A percentile compares a stretch with the other conserved stretches of the same genome.
Evolutionary conservation across 2,329 filamentous ascomycete genomes (phyloP).

Genomic region (Alternaria hordeiaustralica): DNA sequence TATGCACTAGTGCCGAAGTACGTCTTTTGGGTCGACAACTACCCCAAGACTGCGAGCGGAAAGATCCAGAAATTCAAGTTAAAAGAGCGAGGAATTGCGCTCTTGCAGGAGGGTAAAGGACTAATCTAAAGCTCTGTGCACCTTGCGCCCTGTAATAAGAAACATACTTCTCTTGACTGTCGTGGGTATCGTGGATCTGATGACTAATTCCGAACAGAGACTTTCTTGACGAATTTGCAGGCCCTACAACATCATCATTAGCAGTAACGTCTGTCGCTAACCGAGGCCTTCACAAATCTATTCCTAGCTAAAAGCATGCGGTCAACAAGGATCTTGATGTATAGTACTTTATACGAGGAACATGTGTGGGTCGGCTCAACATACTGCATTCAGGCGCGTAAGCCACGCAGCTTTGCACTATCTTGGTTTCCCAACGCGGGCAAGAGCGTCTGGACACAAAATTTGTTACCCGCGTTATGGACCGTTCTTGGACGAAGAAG

Average conservation of each 20-base stretch:
- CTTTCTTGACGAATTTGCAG: neutral
- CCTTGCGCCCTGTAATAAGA: neutral
- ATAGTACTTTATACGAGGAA: neutral
- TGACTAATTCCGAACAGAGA: neutral
- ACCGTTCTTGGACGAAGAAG: neutral
- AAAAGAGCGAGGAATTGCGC: slow-evolving; percentile 64
- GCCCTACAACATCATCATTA: neutral
- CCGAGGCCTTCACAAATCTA: neutral
- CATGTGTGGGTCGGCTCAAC: neutral
- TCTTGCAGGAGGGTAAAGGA: slow-evolving; percentile 33
- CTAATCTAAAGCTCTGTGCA: neutral
- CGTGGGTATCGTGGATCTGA: neutral
- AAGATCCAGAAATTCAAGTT: slow-evolving; percentile 97
- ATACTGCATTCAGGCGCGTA: neutral
- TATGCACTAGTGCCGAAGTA: slow-evolving; percentile 71
- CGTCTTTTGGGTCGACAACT: slow-evolving; percentile 85
- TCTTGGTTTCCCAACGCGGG: neutral
- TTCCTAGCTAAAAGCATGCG: neutral
- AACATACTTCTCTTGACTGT: neutral
- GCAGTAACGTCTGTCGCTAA: neutral
- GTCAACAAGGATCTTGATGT: neutral
- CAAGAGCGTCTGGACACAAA: neutral
- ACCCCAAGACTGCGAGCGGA: slow-evolving; percentile 92
- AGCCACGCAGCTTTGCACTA: neutral
- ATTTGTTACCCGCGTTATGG: neutral